A percentile compares a stretch with the other conserved stretches of the same genome.
These are phyloP conservation scores for Penicillium parvum DNA, from an alignment of 495 filamentous ascomycete genomes.

Conservation along the genomic window DNA sequence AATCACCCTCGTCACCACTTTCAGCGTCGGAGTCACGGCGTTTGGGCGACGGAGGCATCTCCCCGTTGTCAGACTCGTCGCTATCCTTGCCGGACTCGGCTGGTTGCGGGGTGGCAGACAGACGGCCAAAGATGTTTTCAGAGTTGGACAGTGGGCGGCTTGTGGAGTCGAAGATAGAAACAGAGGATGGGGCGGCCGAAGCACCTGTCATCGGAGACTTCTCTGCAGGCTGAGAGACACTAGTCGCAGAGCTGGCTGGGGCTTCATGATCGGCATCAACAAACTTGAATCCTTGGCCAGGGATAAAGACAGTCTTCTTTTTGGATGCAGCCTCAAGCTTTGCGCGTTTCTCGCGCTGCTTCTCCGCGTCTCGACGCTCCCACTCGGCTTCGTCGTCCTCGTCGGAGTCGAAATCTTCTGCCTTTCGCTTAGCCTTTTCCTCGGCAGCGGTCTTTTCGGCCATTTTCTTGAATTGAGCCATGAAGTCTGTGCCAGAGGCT, in stretches of 20 bases:
- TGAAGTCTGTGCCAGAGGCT: constrained; percentile 26
- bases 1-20: constrained; percentile 25
- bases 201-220: constrained; percentile 5
- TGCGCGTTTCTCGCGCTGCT: constrained; percentile 41
- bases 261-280: constrained; percentile 25
- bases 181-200: constrained; percentile 12
- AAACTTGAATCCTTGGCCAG: constrained; percentile 40
- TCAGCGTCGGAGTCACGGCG: constrained; percentile 18
- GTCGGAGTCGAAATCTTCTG: constrained; percentile 53
- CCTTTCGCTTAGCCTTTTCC: constrained; percentile 49
- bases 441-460: constrained; percentile 32
- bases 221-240: constrained; percentile 12
- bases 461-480: constrained; percentile 35
- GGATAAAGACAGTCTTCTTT: constrained; percentile 37
- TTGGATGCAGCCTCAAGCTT: constrained; percentile 26
- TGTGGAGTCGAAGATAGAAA: constrained; percentile 22
- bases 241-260: constrained; percentile 2
- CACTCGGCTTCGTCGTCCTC: constrained; percentile 51
- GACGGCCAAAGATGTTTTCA: constrained; percentile 59
- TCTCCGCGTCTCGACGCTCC: constrained; percentile 43
- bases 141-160: constrained; percentile 25
- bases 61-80: constrained; percentile 26
- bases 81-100: constrained; percentile 24
- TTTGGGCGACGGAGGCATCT: constrained; percentile 14
- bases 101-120: constrained; percentile 48